Evolutionary conservation across 345 rosid genomes (phyloP).

Genomic region (Aegle marmelos): DNA sequence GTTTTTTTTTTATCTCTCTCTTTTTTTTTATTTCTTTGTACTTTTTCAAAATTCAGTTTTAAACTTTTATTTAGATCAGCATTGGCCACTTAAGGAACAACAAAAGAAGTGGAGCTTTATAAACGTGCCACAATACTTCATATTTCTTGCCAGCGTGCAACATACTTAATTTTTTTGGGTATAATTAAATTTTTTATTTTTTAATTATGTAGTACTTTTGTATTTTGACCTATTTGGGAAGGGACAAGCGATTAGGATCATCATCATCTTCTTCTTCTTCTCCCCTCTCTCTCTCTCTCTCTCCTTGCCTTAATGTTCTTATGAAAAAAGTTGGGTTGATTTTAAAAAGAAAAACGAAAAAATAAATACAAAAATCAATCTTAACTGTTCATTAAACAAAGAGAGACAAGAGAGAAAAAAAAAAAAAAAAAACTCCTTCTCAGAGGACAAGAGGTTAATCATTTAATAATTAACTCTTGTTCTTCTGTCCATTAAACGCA

Average conservation of each 20-base stretch:
- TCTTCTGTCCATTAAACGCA: not conserved
- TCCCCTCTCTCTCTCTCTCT: too few species aligned
- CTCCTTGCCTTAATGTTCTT: too few species aligned
- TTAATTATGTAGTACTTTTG: not conserved
- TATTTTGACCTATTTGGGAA: not conserved
- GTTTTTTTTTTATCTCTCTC: not conserved
- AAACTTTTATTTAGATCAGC: constrained; percentile 5
- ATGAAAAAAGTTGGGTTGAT: too few species aligned
- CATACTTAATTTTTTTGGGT: not conserved
- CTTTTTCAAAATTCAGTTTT: not conserved
- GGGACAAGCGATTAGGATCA: too few species aligned
- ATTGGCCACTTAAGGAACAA: not conserved
- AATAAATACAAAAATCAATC: too few species aligned
- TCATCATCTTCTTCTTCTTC: too few species aligned
- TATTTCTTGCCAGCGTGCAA: not conserved
- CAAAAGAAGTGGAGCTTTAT: not conserved
- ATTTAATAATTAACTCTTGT: not conserved
- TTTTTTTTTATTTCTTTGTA: too few species aligned
- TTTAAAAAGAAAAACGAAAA: too few species aligned
- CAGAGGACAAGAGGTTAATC: not conserved
- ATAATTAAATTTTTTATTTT: not conserved
- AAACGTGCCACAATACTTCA: not conserved
- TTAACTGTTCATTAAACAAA: too few species aligned
- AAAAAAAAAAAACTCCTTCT: too few species aligned
- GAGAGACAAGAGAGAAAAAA: too few species aligned